phyloP scores from a whole-genome alignment of 352 stramenopile species.

The Globisporangium spinosum region DNA sequence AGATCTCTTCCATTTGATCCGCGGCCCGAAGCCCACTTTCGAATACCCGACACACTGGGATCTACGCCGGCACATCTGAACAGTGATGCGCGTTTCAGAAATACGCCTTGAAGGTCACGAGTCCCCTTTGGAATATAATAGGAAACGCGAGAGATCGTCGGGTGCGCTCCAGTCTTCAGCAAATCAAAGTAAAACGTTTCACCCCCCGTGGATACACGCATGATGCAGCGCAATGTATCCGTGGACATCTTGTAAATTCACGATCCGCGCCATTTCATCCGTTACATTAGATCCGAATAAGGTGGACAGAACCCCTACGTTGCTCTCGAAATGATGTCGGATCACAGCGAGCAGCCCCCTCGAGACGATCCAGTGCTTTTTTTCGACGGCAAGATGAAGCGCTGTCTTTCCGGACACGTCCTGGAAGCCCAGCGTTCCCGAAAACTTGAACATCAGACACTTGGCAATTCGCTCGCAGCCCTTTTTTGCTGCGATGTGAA shows the following conservation, averaged over 20 bases:
- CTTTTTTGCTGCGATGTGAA: constrained; percentile 48
- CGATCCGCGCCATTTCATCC: not conserved
- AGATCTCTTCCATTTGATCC: not conserved
- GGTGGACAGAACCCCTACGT: constrained; percentile 1
- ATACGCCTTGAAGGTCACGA: constrained; percentile 28
- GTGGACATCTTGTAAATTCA: constrained; percentile 35
- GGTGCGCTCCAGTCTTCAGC: constrained; percentile 25
- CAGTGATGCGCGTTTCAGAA: constrained; percentile 25
- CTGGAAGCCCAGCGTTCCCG: constrained; percentile 28
- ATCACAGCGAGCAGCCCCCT: constrained; percentile 30
- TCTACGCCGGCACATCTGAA: constrained; percentile 5
- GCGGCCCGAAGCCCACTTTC: not conserved
- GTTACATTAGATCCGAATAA: not conserved
- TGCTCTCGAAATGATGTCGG: not conserved
- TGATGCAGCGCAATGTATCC: constrained; percentile 63
- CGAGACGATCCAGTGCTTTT: constrained; percentile 31
- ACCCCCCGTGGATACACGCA: constrained; percentile 35
- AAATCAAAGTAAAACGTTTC: constrained; percentile 29
- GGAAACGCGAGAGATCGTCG: constrained; percentile 24
- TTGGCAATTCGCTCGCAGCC: constrained; percentile 46
- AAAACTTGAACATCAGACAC: constrained; percentile 44
- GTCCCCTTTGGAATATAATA: constrained; percentile 18
- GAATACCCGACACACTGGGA: constrained; percentile 8
- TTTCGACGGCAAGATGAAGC: constrained; percentile 45
- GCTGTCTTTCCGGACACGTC: constrained; percentile 41